Conservation (phyloP, 139 green algal species). For the Chlorella sp. region DNA sequence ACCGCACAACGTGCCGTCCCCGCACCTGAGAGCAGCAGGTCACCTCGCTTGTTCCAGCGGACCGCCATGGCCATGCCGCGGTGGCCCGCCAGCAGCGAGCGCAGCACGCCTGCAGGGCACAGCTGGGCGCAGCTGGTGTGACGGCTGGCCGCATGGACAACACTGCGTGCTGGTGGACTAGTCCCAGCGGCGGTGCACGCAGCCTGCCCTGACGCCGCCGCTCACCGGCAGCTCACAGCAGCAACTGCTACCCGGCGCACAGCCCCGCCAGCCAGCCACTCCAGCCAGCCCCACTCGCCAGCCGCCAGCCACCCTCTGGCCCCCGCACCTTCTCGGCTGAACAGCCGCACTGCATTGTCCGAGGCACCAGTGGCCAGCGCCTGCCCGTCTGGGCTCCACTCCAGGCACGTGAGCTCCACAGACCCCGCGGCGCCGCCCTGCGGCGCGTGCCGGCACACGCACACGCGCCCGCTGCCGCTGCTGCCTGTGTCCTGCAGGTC, state of each 20-base stretch:
- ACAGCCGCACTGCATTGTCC: constrained; percentile 86
- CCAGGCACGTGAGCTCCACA: constrained; percentile 92
- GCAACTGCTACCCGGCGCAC: not conserved
- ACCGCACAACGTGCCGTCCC: too few species aligned
- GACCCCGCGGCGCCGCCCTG: not conserved
- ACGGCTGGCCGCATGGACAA: not conserved
- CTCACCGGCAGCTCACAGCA: not conserved
- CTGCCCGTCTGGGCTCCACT: constrained; percentile 88
- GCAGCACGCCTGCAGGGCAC: constrained; percentile 67
- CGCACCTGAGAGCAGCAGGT: constrained; percentile 78
- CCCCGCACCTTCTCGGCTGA: constrained; percentile 76
- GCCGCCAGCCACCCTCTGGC: not conserved
- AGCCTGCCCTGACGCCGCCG: not conserved
- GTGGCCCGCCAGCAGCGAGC: constrained; percentile 80
- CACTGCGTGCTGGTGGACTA: too few species aligned
- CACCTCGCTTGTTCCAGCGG: constrained; percentile 92
- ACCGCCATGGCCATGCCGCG: constrained; percentile 89
- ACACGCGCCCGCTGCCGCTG: constrained; percentile 16
- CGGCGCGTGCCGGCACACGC: constrained; percentile 14
- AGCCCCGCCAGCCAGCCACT: not conserved
- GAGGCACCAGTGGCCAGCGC: constrained; percentile 90
- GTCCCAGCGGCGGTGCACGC: too few species aligned
- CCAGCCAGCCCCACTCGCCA: not conserved
- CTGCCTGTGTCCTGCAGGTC: constrained; percentile 52
- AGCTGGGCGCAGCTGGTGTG: too few species aligned